Base-by-base conservation (phyloP, 441 rosid species). In the Pelargonium australe region DNA sequence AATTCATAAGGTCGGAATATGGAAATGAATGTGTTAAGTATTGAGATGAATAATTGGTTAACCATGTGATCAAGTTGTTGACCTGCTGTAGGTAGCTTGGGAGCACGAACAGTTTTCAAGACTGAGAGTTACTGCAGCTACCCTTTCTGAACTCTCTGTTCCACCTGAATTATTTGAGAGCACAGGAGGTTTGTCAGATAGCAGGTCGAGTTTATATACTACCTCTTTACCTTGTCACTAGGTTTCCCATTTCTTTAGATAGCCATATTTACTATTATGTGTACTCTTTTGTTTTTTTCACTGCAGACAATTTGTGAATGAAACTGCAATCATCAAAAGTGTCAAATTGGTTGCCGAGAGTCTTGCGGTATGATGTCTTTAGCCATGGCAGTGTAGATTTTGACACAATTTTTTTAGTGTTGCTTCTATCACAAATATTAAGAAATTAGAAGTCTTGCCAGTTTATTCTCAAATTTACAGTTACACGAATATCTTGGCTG, bases 51-150 rank as follows among this genome's bases (percentile, higher is more conserved):
- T 17, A 55, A 13, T 5, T 51, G 58, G 17, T 51, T n/a, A n/a
- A 61, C 72, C 60, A 45, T 76, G 75, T 81, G 68, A 78, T 81
- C 64, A 75, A 83, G 70, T 68, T 73, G 43, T 64, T 84, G 55
- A 72, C 62, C 69, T 79, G 79, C 69, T 79, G 79, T 84, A 95
- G 99, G 97, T 95, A 85, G 96, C 99, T 82, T 95, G 97, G 97
- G 99, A 92, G 90, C 99, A 95, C 78, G 99, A 95, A 83, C 96
- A 95, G 63, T 90, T 95, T 81, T 95, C 97, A 76, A 89, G 89
- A 77, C 82, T 87, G 69, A 92, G 98, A 79, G 89, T 95, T 66
- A 95, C 98, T 47, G 96, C 98, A 63, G 99, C 90, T 70, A 95
- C 98, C 68, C 80, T 95, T 72, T 91, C 99, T n/a, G 88, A 80